Percentiles rank a stretch among this genome's conserved stretches.
Conservation (phyloP, 2,329 filamentous ascomycete species). For the Verticillium nubilum region DNA sequence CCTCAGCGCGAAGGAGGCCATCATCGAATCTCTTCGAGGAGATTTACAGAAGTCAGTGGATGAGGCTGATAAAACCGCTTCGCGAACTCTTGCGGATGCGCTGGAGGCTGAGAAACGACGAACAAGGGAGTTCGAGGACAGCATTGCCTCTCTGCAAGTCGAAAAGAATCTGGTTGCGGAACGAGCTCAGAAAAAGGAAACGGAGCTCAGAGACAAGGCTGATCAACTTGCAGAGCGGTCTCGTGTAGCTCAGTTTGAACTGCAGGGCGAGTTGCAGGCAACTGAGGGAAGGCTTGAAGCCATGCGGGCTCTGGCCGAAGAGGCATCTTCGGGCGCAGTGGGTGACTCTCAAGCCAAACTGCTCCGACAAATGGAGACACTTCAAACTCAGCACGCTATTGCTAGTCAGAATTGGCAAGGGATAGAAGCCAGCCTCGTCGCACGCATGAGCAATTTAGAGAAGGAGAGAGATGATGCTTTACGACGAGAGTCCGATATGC, state of each 20-base stretch:
- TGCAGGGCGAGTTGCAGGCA: conserved; percentile 69
- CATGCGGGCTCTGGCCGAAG: conserved; percentile 79
- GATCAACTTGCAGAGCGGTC: conserved; percentile 67
- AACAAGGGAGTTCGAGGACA: conserved; percentile 48
- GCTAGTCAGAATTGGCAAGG: conserved; percentile 98
- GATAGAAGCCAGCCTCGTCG: conserved; percentile 80
- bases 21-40: conserved; percentile 61
- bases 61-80: conserved; percentile 61
- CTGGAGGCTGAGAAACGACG: conserved; percentile 58
- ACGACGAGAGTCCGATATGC: conserved; percentile 77
- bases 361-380: conserved; percentile 85
- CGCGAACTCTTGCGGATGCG: conserved; percentile 61
- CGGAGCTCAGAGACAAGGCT: conserved; percentile 70
- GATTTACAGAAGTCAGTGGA: conserved; percentile 65
- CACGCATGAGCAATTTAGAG: conserved; percentile 72
- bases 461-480: conserved; percentile 85
- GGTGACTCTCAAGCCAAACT: conserved; percentile 86
- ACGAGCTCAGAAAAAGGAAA: conserved; percentile 53
- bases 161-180: conserved; percentile 74
- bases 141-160: conserved; percentile 60
- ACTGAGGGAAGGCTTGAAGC: conserved; percentile 88
- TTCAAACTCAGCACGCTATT: conserved; percentile 91
- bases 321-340: conserved; percentile 75
- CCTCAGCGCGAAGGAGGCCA: conserved; percentile 55
- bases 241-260: conserved; percentile 64